Conservation (phyloP, 2,329 filamentous ascomycete genomes). For the Didymella pinodella region DNA sequence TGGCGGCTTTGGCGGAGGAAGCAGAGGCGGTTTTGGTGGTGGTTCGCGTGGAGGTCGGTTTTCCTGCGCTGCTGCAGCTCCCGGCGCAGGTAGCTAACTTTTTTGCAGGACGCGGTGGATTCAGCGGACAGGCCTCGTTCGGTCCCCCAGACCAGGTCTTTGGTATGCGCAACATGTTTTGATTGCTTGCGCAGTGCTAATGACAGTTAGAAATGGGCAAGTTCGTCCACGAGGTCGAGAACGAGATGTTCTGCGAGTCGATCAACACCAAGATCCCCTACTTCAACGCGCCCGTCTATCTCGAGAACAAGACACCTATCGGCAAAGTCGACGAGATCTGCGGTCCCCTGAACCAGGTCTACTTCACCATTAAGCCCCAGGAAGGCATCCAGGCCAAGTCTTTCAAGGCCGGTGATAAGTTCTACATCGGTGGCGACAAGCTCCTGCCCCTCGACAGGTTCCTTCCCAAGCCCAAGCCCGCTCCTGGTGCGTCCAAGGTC, state of each 20-base stretch:
- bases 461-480: conserved; percentile 88
- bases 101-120: conserved; percentile 49
- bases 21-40: conserved; percentile 57
- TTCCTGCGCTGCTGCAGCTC: conserved; percentile 30
- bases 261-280: conserved; percentile 96
- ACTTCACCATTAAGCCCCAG: conserved; percentile 96
- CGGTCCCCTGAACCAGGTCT: conserved; percentile 96
- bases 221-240: conserved; percentile 94
- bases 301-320: conserved; percentile 96
- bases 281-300: conserved; percentile 98
- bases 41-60: conserved; percentile 59
- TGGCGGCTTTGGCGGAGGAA: conserved; percentile 57
- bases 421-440: conserved; percentile 95
- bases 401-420: conserved; percentile 97
- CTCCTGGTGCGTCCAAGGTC: conserved; percentile 71
- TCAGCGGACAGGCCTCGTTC: conserved; percentile 47
- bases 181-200: conserved; percentile 28
- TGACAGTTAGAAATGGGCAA: conserved; percentile 80
- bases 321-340: conserved; percentile 99
- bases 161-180: conserved; percentile 40
- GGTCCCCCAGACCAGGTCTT: conserved; percentile 56
- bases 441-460: conserved; percentile 94
- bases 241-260: conserved; percentile 96
- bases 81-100: conserved; percentile 41
- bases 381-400: conserved; percentile 94